Percentiles rank a stretch among this genome's conserved stretches.
Conservation (phyloP, 2,329 filamentous ascomycete genomes). For the Hypoxylon sp. region DNA sequence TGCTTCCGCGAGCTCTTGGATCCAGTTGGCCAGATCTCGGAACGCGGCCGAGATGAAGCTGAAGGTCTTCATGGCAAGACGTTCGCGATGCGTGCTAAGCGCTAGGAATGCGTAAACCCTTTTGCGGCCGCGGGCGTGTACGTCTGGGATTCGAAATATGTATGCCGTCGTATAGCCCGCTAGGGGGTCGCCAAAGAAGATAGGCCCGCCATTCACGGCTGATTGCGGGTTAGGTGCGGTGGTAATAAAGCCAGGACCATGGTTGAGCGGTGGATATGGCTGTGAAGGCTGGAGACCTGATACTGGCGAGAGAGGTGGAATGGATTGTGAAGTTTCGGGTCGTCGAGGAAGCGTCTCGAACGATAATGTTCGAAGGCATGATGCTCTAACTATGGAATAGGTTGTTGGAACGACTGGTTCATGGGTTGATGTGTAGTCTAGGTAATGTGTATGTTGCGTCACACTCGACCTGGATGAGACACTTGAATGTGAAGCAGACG, state of each 20-base stretch:
- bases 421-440: slow-evolving; percentile 74
- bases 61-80: slow-evolving; percentile 72
- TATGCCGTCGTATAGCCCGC: slow-evolving; percentile 75
- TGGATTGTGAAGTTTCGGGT: slow-evolving; percentile 51
- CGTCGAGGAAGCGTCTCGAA: slow-evolving; percentile 71
- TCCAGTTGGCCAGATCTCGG: slow-evolving; percentile 70
- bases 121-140: slow-evolving; percentile 72
- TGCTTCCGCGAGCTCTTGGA: slow-evolving; percentile 69
- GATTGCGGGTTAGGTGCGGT: slow-evolving; percentile 58
- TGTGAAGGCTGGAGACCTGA: slow-evolving; percentile 53
- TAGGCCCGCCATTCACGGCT: slow-evolving; percentile 68
- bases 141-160: slow-evolving; percentile 74
- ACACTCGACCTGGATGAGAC: slow-evolving; percentile 58
- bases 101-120: slow-evolving; percentile 74
- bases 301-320: slow-evolving; percentile 40
- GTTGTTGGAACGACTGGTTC: slow-evolving; percentile 68
- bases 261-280: slow-evolving; percentile 48
- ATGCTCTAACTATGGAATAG: slow-evolving; percentile 72
- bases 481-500: slow-evolving; percentile 62
- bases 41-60: slow-evolving; percentile 69
- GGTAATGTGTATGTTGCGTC: slow-evolving; percentile 67
- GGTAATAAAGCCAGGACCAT: slow-evolving; percentile 59
- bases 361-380: slow-evolving; percentile 71
- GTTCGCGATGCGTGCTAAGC: slow-evolving; percentile 71
- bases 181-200: slow-evolving; percentile 72